Conservation (phyloP, 331 rosid species). For the Dryas integrifolia region DNA sequence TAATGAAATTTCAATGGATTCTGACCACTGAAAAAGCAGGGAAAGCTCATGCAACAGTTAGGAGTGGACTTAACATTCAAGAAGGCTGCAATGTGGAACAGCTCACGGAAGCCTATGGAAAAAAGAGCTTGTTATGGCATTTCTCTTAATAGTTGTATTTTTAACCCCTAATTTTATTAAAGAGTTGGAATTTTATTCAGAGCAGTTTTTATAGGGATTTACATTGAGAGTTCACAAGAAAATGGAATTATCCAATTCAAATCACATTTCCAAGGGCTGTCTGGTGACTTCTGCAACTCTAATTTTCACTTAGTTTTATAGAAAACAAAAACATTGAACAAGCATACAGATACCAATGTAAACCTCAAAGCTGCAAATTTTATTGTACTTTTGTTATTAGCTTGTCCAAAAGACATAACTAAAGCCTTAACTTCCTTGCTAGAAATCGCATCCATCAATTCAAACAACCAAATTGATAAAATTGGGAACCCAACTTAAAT, state of each 20-base stretch:
- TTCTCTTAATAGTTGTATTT: neutral
- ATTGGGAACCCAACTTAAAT: neutral
- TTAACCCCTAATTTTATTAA: neutral
- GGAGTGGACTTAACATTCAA: neutral
- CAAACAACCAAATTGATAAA: neutral
- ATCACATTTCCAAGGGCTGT: neutral
- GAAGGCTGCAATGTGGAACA: neutral
- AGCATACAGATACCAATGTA: neutral
- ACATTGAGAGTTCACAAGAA: neutral
- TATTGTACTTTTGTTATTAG: neutral
- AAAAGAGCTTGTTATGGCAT: neutral
- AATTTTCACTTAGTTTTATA: neutral
- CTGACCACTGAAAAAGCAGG: neutral
- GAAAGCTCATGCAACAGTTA: neutral
- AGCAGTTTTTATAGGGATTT: neutral
- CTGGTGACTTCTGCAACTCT: neutral
- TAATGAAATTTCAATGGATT: neutral
- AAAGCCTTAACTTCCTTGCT: neutral
- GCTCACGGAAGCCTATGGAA: neutral
- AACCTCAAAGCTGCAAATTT: neutral
- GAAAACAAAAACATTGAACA: neutral
- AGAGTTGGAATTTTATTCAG: neutral
- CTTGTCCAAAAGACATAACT: neutral
- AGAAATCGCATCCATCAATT: neutral
- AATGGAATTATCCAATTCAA: neutral